phyloP scores from a whole-genome alignment of 352 stramenopile species.

The Phytophthora vignae region DNA sequence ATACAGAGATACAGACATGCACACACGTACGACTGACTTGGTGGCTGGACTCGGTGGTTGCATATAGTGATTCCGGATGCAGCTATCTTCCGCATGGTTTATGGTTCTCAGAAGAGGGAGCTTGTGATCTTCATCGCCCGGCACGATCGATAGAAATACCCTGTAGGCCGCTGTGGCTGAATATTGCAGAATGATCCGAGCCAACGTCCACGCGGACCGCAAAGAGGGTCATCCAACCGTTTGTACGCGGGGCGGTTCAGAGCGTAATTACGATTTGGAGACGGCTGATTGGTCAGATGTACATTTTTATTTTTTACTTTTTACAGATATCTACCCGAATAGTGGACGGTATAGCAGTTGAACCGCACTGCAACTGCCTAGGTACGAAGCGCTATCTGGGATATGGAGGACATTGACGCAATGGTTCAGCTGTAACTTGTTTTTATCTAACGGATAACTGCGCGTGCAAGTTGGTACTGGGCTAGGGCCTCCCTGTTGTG shows the following conservation, averaged over 20 bases:
- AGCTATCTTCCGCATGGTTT: constrained; percentile 81
- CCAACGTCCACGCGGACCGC: not conserved
- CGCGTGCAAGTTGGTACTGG: constrained; percentile 14
- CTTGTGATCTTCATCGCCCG: constrained; percentile 85
- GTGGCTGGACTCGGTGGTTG: constrained; percentile 77
- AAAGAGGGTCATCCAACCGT: constrained; percentile 23
- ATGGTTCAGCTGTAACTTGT: constrained; percentile 32
- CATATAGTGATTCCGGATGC: constrained; percentile 93
- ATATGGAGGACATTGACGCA: not conserved
- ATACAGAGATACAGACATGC: constrained; percentile 26
- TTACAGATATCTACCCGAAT: constrained; percentile 2
- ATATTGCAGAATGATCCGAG: constrained; percentile 39
- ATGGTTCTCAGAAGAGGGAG: constrained; percentile 88
- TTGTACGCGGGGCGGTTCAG: not conserved
- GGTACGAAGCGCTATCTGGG: not conserved
- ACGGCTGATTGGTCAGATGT: constrained; percentile 1
- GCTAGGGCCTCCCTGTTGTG: not conserved
- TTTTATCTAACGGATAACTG: constrained; percentile 43
- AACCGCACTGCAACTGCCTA: constrained; percentile 1
- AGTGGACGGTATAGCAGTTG: constrained; percentile 8
- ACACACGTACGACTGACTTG: constrained; percentile 17
- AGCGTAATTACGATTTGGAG: constrained; percentile 7
- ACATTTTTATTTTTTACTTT: constrained; percentile 4
- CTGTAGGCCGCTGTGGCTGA: constrained; percentile 1
- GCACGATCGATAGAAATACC: constrained; percentile 22